Evolutionary conservation across 495 filamentous ascomycete species (phyloP).

Genomic region (Xylaria sp.): DNA sequence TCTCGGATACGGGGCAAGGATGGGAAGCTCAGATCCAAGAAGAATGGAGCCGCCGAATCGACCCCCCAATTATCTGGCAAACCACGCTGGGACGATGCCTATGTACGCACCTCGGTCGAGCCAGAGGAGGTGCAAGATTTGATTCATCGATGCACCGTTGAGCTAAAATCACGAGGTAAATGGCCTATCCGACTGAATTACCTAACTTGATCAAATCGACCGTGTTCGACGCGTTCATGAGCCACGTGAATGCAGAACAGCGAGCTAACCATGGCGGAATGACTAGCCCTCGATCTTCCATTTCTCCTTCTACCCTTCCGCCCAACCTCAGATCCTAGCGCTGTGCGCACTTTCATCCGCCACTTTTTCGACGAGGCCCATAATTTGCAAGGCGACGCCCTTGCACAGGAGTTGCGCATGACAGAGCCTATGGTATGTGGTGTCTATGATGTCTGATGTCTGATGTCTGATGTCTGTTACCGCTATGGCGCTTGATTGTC

Average conservation of each 20-base stretch:
- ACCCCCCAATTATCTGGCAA: slow-evolving; percentile 64
- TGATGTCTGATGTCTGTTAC: slow-evolving; percentile 35
- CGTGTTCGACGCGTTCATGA: background rate
- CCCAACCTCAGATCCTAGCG: slow-evolving; percentile 88
- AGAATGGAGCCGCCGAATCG: slow-evolving; percentile 51
- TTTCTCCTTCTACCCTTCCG: slow-evolving; percentile 97
- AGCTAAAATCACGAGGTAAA: slow-evolving; percentile 92
- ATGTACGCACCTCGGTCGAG: slow-evolving; percentile 82
- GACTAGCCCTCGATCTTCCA: slow-evolving; percentile 82
- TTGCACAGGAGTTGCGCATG: slow-evolving; percentile 88
- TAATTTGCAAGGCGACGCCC: slow-evolving; percentile 67
- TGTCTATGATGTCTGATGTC: slow-evolving; percentile 37
- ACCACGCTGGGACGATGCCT: slow-evolving; percentile 88
- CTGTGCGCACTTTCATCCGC: slow-evolving; percentile 88
- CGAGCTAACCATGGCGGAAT: slow-evolving; percentile 44
- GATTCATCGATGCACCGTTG: slow-evolving; percentile 80
- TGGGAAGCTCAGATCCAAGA: slow-evolving; percentile 62
- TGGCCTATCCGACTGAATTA: background rate
- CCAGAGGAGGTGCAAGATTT: slow-evolving; percentile 92
- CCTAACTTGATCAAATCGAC: background rate
- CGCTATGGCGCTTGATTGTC: background rate
- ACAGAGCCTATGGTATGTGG: slow-evolving; percentile 86
- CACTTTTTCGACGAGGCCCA: slow-evolving; percentile 79
- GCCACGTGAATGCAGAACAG: slow-evolving; percentile 12
- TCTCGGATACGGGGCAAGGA: slow-evolving; percentile 78